Evolutionary conservation across 305 asterid genomes (phyloP).

Genomic region (Salvia sclarea): DNA sequence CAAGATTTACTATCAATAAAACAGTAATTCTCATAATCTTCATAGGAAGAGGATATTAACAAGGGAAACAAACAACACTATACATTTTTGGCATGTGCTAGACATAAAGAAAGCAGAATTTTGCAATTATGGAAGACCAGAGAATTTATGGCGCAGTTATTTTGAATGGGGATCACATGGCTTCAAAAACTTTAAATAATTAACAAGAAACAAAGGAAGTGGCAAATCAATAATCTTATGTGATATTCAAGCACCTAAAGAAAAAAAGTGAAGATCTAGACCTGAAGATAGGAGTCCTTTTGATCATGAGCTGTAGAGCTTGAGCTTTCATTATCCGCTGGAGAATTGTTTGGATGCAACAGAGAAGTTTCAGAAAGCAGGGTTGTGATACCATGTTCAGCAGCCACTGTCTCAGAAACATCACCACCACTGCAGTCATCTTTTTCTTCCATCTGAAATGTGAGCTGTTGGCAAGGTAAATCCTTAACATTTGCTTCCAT

Average conservation of each 20-base stretch:
- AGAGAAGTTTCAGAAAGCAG: constrained; percentile 39
- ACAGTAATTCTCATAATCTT: neutral
- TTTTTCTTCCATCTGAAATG: constrained; percentile 35
- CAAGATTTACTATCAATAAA: neutral
- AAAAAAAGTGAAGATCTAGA: constrained; percentile 39
- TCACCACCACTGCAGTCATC: constrained; percentile 26
- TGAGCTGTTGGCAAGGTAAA: constrained; percentile 28
- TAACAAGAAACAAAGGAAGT: constrained; percentile 5
- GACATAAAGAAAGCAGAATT: constrained; percentile 13
- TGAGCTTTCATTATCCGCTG: constrained; percentile 31
- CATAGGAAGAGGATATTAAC: neutral
- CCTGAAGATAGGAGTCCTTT: constrained; percentile 48
- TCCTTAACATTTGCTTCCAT: constrained; percentile 38
- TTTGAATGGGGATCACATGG: too few species aligned
- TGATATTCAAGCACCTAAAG: constrained; percentile 19
- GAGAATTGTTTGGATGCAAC: constrained; percentile 34
- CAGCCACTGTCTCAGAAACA: constrained; percentile 33
- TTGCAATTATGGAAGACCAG: constrained; percentile 5
- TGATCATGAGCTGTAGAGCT: constrained; percentile 35
- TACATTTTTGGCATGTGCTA: neutral
- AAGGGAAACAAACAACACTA: constrained; percentile 9
- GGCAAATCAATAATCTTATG: constrained; percentile 23
- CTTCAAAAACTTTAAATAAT: too few species aligned
- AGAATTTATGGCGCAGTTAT: constrained; percentile 1
- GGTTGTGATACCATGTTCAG: constrained; percentile 33